Evolutionary conservation across 2,329 filamentous ascomycete species (phyloP), one percentile per base, ranked within the genome.

Genomic region (Zalaria sp.): DNA sequence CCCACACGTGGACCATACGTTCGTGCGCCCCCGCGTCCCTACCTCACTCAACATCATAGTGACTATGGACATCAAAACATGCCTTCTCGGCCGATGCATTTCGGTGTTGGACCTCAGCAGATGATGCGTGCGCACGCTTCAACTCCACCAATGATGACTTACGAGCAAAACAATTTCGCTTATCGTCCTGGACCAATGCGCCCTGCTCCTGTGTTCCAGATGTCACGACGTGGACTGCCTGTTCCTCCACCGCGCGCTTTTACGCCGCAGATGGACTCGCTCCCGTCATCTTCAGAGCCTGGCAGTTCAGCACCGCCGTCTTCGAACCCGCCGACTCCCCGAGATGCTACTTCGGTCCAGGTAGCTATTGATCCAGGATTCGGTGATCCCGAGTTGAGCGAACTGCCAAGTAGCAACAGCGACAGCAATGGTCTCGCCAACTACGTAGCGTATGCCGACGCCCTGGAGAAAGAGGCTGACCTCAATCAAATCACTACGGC

Each of bases 221-320:
- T 53, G 44, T 46, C 49, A 25, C 46, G 48, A 27, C 45, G 42
- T 11, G 48, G 46, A 10, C 29, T 42, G n/a, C 29, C 27, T 6
- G 6, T n/a, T 8, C 32, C 31, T 29, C 57, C 55, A 27, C 52
- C 51, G 18, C 57, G 57, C 27, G 54, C 51, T 25, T 55, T 55
- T 39, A 59, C 55, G 1, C 58, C 60, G 5, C 50, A 60, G 41
- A 59, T 58, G 4, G 61, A 65, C 35, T 55, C 56, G 1, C 59
- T 64, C 9, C 53, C 57, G 4, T 61, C 62, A 9, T 67, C 64
- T 1, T 68, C 65, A 2, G 65, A 67, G 44, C 57, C 61, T 35
- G 57, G 61, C 31, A 63, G 59, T 1, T 59, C 60, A n/a, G 54
- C 53, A 5, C 65, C 65, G 11, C 58, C 51, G 3, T 57, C 56